phyloP scores from a whole-genome alignment of 148 eudicot species.

The Vaccinium myrtillus region DNA sequence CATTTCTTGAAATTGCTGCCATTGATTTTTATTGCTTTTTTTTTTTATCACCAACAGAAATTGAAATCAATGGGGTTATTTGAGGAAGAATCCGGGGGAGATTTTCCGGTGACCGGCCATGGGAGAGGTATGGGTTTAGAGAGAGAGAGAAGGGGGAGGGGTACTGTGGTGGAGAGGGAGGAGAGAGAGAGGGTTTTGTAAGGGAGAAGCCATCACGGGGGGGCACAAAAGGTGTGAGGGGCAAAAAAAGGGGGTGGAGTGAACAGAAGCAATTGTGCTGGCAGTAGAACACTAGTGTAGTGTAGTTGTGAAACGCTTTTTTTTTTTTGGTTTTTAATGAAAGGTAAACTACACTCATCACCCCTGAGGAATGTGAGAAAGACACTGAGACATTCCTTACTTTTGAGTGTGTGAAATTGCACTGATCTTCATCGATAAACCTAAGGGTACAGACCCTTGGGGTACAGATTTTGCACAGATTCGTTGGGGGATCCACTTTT shows the following conservation, averaged over 20 bases:
- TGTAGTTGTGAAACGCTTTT: background rate
- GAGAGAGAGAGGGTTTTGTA: background rate
- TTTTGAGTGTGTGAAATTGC: no score
- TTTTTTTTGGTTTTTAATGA: background rate
- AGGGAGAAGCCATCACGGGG: background rate
- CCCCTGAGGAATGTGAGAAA: no score
- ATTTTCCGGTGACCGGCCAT: constrained; percentile 6
- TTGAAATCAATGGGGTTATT: background rate
- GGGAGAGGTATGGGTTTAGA: background rate
- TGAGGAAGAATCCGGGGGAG: background rate
- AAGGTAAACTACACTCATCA: no score
- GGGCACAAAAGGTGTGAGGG: constrained; percentile 2
- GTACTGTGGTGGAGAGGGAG: background rate
- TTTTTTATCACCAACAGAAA: no score
- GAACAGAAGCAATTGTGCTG: constrained; percentile 1
- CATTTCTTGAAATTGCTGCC: constrained; percentile 10
- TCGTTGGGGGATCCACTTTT: no score
- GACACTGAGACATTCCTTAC: no score
- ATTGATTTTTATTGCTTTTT: constrained; percentile 4
- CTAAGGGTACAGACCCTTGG: no score
- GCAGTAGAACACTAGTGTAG: background rate
- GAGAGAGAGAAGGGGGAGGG: constrained; percentile 4
- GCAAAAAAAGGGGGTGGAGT: background rate
- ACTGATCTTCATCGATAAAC: no score
- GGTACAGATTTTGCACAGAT: no score